A percentile compares a stretch with the other conserved stretches of the same genome.
Evolutionary conservation across 257 asterid species (phyloP).

Genomic region (Solanum sejunctum): DNA sequence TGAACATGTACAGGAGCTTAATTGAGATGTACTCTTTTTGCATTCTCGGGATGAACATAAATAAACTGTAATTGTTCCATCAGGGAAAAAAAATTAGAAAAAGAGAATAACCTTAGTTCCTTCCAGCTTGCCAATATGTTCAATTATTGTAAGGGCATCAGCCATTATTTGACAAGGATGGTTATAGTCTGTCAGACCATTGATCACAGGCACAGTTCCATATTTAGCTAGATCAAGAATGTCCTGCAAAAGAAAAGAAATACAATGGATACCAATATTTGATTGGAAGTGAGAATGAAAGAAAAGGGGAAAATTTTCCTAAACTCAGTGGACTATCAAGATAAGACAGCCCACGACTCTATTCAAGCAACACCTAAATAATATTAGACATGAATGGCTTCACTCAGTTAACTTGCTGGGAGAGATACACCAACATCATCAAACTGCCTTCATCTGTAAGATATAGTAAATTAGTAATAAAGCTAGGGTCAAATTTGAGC

Average conservation of each 20-base stretch:
- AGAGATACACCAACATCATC: background rate
- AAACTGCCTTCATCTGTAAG: background rate
- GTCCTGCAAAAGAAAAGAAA: conserved; percentile 34
- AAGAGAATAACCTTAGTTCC: conserved; percentile 68
- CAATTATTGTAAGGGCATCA: conserved; percentile 91
- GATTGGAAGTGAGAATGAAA: background rate
- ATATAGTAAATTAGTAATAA: background rate
- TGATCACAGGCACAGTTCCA: conserved; percentile 77
- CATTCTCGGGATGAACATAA: background rate
- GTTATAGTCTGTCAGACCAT: conserved; percentile 86
- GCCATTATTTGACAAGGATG: conserved; percentile 99
- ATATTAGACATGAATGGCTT: background rate
- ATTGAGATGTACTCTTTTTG: background rate
- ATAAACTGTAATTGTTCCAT: background rate
- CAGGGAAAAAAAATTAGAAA: background rate
- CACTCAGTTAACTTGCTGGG: background rate
- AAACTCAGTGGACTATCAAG: background rate
- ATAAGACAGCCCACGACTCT: background rate
- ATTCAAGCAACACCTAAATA: background rate
- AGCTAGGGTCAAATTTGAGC: background rate
- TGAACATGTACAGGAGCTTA: background rate
- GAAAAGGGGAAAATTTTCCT: background rate
- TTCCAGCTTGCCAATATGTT: conserved; percentile 76
- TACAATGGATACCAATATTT: background rate
- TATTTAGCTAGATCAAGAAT: conserved; percentile 82